Percentiles rank a stretch among this genome's conserved stretches.
phyloP scores from a whole-genome alignment of 169 alveolate genomes.

The Prorocentrum cordatum region DNA sequence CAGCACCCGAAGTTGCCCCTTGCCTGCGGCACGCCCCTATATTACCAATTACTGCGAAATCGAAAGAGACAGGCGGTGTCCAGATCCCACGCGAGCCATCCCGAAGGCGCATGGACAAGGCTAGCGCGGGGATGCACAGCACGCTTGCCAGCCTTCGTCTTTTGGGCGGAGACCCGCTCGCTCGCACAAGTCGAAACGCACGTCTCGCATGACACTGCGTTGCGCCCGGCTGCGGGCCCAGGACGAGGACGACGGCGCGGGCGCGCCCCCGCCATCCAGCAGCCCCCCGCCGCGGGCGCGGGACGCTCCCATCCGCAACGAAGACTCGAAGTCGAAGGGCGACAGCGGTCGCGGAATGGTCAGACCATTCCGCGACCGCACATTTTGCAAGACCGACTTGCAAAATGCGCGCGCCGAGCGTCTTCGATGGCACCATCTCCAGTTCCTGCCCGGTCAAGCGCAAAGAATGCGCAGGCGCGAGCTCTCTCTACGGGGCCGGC shows the following conservation, averaged over 20 bases:
- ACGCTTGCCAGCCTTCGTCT: not conserved
- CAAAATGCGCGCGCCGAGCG: not conserved
- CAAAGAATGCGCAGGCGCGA: too few relatives aligned
- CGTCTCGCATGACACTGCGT: not conserved
- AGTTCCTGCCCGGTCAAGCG: not conserved
- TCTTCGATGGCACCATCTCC: not conserved
- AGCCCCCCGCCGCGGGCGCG: constrained; percentile 1
- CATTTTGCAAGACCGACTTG: too few relatives aligned
- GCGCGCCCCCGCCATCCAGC: not conserved
- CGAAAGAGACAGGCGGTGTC: too few relatives aligned
- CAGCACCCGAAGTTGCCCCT: too few relatives aligned
- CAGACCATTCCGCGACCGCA: too few relatives aligned
- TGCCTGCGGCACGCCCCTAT: too few relatives aligned
- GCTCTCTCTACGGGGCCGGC: too few relatives aligned
- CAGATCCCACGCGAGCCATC: too few relatives aligned
- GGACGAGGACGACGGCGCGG: not conserved
- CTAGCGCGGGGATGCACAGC: not conserved
- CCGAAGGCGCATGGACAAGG: too few relatives aligned
- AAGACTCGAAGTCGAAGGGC: constrained; percentile 7
- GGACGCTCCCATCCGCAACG: not conserved
- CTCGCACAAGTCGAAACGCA: not conserved
- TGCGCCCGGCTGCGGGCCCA: not conserved
- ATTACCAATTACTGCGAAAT: too few relatives aligned
- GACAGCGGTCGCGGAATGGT: not conserved
- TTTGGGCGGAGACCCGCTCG: not conserved